Percentiles rank a stretch among this genome's conserved stretches.
phyloP scores from a whole-genome alignment of 2,329 filamentous ascomycete species.

The Paramyrothecium sp. region DNA sequence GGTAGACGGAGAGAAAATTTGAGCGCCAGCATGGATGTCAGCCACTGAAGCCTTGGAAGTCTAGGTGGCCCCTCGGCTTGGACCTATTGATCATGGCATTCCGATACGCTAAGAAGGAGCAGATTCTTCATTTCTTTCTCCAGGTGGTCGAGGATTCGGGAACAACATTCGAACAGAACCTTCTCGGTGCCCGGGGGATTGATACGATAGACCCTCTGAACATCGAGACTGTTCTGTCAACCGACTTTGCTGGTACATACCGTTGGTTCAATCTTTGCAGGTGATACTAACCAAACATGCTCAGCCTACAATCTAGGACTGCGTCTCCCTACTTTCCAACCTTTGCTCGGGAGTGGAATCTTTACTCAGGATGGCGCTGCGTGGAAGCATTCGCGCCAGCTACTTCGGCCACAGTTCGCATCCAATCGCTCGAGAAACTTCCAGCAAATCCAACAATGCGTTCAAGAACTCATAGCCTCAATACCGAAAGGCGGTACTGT shows the following conservation, averaged over 20 bases:
- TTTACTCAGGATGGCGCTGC: constrained; percentile 31
- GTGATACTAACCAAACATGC: not conserved
- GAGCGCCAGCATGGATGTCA: constrained; percentile 4
- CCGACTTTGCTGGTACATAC: constrained; percentile 35
- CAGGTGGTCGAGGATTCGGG: constrained; percentile 5
- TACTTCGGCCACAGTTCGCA: constrained; percentile 21
- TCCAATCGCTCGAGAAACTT: constrained; percentile 15
- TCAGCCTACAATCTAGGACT: constrained; percentile 4
- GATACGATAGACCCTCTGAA: constrained; percentile 40
- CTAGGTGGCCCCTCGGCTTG: constrained; percentile 3
- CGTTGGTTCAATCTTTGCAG: not conserved
- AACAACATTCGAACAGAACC: constrained; percentile 8
- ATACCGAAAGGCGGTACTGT: constrained; percentile 15
- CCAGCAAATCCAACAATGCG: constrained; percentile 16
- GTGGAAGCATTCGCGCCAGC: constrained; percentile 37
- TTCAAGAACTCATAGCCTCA: constrained; percentile 8
- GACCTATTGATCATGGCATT: constrained; percentile 3
- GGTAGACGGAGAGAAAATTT: constrained; percentile 2
- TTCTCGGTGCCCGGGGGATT: constrained; percentile 5
- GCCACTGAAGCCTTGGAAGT: constrained; percentile 3
- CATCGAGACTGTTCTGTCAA: constrained; percentile 47
- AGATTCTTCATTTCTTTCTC: constrained; percentile 5
- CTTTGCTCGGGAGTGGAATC: constrained; percentile 11
- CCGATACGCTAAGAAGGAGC: not conserved
- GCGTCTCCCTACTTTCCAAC: constrained; percentile 2